Conservation (phyloP, 225 moss, liverwort and hornwort genomes). For the Neckera pumila region DNA sequence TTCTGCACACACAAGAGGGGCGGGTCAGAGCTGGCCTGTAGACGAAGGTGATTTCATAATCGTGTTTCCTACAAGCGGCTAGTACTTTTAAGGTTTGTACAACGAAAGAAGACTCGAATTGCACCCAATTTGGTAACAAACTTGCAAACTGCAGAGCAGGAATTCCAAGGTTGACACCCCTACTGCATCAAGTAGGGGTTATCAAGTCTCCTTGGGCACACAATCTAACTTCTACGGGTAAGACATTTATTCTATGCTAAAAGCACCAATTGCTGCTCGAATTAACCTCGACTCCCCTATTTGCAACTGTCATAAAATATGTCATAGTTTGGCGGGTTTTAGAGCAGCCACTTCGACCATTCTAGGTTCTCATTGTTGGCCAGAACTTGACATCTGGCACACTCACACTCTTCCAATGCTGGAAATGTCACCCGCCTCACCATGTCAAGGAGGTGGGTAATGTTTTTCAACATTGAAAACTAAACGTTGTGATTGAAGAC, state of each 20-base stretch:
- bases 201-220: neutral
- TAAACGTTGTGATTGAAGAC: neutral
- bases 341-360: neutral
- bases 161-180: neutral
- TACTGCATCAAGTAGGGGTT: neutral
- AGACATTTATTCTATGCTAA: neutral
- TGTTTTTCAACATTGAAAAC: neutral
- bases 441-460: neutral
- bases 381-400: neutral
- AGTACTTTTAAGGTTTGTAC: neutral
- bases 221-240: neutral
- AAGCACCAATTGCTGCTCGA: neutral
- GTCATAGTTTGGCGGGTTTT: neutral
- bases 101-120: neutral
- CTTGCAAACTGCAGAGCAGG: neutral
- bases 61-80: neutral
- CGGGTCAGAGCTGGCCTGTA: neutral
- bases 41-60: neutral
- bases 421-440: neutral
- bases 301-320: too few species aligned
- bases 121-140: neutral
- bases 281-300: neutral
- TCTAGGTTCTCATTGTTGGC: neutral
- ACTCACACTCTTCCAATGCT: neutral
- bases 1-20: conserved; percentile 1